Evolutionary conservation across 306 rosid species (phyloP).

Genomic region (Sesbania bispinosa): DNA sequence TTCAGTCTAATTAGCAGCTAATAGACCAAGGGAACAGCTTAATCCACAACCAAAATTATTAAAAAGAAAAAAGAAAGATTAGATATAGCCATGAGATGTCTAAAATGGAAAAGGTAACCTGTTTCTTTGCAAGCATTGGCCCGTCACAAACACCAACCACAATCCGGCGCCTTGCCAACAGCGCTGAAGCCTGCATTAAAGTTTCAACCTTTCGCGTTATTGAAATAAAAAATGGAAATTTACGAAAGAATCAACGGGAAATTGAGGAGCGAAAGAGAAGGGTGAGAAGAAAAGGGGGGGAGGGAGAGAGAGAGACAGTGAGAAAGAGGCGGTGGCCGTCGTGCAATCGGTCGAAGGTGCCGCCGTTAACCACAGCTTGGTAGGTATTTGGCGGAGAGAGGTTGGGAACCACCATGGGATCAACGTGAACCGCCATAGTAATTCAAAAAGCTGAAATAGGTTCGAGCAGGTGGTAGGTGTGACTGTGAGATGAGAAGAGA

Average conservation of each 20-base stretch:
- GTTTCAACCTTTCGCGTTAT: not conserved
- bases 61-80: not conserved
- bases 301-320: constrained; percentile 46
- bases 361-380: constrained; percentile 77
- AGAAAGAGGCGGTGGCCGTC: constrained; percentile 92
- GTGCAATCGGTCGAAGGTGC: constrained; percentile 92
- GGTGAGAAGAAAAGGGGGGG: not conserved
- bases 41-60: not conserved
- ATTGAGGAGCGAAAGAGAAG: not conserved
- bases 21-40: not conserved
- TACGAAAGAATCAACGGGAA: not conserved
- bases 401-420: constrained; percentile 35
- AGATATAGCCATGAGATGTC: not conserved
- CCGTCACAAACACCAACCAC: constrained; percentile 86
- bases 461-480: not conserved
- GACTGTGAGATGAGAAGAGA: too few relatives aligned
- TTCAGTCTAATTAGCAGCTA: not conserved
- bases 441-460: not conserved
- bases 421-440: constrained; percentile 47
- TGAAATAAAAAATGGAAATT: not conserved
- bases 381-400: constrained; percentile 78
- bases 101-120: constrained; percentile 33
- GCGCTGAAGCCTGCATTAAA: constrained; percentile 62
- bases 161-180: constrained; percentile 60
- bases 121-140: constrained; percentile 77